Base-by-base conservation (phyloP, 2,329 filamentous ascomycete species). In the Ceratocystis destructans region DNA sequence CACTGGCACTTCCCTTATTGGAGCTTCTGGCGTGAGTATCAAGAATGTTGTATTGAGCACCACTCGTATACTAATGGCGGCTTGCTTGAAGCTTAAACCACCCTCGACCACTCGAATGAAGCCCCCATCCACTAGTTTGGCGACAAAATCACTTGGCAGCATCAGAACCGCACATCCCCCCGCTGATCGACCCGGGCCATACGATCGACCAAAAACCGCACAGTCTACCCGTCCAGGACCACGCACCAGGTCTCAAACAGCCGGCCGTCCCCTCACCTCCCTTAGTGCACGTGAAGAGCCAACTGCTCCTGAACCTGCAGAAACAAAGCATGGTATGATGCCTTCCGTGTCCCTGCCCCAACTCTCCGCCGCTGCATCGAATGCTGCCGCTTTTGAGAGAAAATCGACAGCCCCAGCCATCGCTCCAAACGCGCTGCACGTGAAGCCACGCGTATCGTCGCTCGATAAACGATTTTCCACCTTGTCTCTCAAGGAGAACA, bases 71-170 rank as follows among this genome's bases (percentile, higher is more conserved):
- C 44, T 59, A 17, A 64, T 45, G 17, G n/a, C 28, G 25, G 59
- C 57, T 33, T 59, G 44, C 55, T 12, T 64, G 50, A 53, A 68
- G 67, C 64, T 67, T 20, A 57, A 67, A 57, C 55, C 68, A 45
- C 66, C 66, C n/a, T 65, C 64, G 8, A 53, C 46, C 28, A 62
- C 41, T 33, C 57, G 61, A 33, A 44, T 67, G 48, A 64, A 64
- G 64, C 59, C 64, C 22, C 66, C 69, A 20, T 64, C 57, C 17
- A 63, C 64, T 20, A 66, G 64, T 20, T 4, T 33, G 15, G 10
- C 53, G 31, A 79, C 76, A 69, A 79, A 77, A 68, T 84, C 85
- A 69, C 79, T 82, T 15, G 82, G 79, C 68, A 87, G 82, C 71
- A 73, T 84, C 33, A 64, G 61, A 46, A 48, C 48, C 25, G 45